Percentiles rank a stretch among this genome's conserved stretches.
These are phyloP conservation scores for Symbiotaphrina buchneri DNA, from an alignment of 495 filamentous ascomycete genomes.

Conservation along the genomic window DNA sequence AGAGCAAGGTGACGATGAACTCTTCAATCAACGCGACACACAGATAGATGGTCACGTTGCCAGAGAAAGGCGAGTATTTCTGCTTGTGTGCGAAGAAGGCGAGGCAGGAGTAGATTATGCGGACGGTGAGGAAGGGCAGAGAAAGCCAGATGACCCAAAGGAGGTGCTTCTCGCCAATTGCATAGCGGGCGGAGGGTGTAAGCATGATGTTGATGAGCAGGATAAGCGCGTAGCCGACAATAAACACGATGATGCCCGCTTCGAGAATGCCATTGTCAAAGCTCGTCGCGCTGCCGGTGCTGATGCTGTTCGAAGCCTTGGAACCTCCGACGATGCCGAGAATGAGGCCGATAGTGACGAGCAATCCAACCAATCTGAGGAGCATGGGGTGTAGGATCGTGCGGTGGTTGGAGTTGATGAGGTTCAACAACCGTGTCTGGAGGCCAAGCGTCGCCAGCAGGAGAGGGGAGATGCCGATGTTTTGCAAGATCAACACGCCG, in stretches of 20 bases:
- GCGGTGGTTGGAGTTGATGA: slow-evolving; percentile 5
- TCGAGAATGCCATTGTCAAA: slow-evolving; percentile 5
- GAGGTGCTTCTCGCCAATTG: slow-evolving; percentile 14
- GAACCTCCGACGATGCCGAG: slow-evolving; percentile 12
- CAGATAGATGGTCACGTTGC: too few relatives aligned
- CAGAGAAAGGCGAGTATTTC: too few relatives aligned
- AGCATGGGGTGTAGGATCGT: slow-evolving; percentile 5
- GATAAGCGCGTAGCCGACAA: slow-evolving; percentile 7
- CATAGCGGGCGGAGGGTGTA: slow-evolving; percentile 5
- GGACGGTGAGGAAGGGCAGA: slow-evolving; percentile 17
- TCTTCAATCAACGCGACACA: too few relatives aligned
- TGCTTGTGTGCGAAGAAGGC: too few relatives aligned
- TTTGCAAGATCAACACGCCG: slow-evolving; percentile 8
- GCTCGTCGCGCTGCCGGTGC: slow-evolving; percentile 5
- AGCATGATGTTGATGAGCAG: slow-evolving; percentile 9
- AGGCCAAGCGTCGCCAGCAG: slow-evolving; percentile 8
- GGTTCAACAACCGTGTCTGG: slow-evolving; percentile 3
- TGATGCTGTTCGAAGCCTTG: slow-evolving; percentile 4
- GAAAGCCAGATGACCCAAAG: slow-evolving; percentile 14
- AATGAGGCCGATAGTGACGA: slow-evolving; percentile 9
- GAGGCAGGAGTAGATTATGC: slow-evolving; percentile 18
- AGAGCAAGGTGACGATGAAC: too few relatives aligned
- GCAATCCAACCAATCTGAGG: slow-evolving; percentile 7
- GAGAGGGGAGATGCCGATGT: slow-evolving; percentile 10
- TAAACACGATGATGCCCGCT: slow-evolving; percentile 8